Conservation (phyloP, 2,329 filamentous ascomycete species). For the Zymoseptoria passerinii region DNA sequence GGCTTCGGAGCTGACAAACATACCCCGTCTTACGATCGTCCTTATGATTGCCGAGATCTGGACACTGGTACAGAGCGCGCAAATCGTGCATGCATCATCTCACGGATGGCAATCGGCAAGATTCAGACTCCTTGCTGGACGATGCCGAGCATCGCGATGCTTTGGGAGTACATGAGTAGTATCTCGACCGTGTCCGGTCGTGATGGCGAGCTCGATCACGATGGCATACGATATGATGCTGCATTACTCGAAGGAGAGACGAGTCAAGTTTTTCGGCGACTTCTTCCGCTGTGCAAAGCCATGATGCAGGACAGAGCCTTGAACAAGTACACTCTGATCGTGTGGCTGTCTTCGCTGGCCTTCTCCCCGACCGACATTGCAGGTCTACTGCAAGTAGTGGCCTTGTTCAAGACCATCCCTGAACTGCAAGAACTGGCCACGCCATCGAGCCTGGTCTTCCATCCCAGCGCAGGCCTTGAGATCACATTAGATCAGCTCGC, state of each 20-base stretch:
- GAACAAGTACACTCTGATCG: slow-evolving; percentile 9
- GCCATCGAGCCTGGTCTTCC: neutral
- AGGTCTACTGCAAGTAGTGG: slow-evolving; percentile 28
- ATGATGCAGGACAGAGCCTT: neutral
- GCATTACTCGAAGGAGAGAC: neutral
- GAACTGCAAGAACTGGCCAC: neutral
- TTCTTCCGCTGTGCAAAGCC: slow-evolving; percentile 1
- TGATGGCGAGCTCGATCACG: neutral
- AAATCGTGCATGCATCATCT: slow-evolving; percentile 4
- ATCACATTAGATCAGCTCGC: neutral
- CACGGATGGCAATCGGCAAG: neutral
- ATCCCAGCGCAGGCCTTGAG: neutral
- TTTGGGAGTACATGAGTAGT: slow-evolving; percentile 4
- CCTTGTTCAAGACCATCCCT: neutral
- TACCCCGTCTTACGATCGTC: slow-evolving; percentile 16
- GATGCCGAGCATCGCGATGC: neutral
- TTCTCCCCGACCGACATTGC: slow-evolving; percentile 27
- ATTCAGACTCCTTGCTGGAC: slow-evolving; percentile 1
- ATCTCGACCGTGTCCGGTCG: slow-evolving; percentile 1
- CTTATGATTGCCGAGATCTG: slow-evolving; percentile 19
- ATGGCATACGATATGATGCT: slow-evolving; percentile 1
- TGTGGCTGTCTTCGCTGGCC: slow-evolving; percentile 31
- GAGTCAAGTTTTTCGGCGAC: neutral
- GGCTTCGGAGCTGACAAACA: slow-evolving; percentile 30
- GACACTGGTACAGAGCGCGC: neutral